These are phyloP conservation scores for Saussurea involucrata DNA, from an alignment of 129 eudicot species.

Conservation along the genomic window DNA sequence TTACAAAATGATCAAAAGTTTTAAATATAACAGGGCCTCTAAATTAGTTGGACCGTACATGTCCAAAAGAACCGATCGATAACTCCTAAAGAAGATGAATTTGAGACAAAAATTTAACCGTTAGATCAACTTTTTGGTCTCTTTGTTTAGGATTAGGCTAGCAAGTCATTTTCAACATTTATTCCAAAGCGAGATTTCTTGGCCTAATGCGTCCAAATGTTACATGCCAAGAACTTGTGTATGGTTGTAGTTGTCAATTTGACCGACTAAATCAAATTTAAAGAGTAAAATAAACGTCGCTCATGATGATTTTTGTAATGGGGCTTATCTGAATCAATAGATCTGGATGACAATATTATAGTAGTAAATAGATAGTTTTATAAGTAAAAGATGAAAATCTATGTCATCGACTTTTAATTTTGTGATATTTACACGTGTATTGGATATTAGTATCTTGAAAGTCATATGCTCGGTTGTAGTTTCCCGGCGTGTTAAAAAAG, in stretches of 20 bases:
- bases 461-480: not conserved
- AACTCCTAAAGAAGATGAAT: not conserved
- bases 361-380: not conserved
- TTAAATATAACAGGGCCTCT: too few species aligned
- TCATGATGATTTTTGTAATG: not conserved
- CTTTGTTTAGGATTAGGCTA: constrained; percentile 13
- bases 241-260: constrained; percentile 8
- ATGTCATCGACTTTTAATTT: not conserved
- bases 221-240: constrained; percentile 3
- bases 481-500: not conserved
- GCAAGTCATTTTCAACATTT: constrained; percentile 21
- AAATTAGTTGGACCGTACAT: too few species aligned
- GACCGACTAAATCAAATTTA: not conserved
- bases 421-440: not conserved
- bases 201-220: constrained; percentile 7
- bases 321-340: not conserved
- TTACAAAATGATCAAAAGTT: too few species aligned
- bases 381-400: not conserved
- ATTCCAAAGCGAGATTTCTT: constrained; percentile 26
- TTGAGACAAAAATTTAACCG: not conserved
- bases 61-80: not conserved
- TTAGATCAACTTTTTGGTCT: not conserved
- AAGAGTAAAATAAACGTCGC: not conserved
- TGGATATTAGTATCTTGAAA: not conserved
- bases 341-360: not conserved